Conservation (phyloP, 768 basidiomycete genomes). For the Daedaleopsis sinensis region DNA sequence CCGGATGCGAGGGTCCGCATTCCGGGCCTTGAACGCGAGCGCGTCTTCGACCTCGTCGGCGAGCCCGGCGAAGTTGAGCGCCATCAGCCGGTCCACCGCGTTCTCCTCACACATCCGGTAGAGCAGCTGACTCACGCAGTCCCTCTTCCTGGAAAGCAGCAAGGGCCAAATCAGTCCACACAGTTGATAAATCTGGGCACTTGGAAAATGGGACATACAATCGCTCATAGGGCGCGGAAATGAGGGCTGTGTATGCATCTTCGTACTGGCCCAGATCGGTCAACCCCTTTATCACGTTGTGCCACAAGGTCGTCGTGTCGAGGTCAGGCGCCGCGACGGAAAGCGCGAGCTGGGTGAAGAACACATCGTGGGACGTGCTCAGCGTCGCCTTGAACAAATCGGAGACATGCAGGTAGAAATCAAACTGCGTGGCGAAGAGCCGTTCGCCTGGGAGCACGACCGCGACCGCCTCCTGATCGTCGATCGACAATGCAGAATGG, state of each 20-base stretch:
- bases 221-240: conserved; percentile 72
- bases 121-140: conserved; percentile 80
- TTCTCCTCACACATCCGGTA: conserved; percentile 93
- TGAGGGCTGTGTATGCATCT: conserved; percentile 83
- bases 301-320: conserved; percentile 77
- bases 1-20: conserved; percentile 82
- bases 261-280: conserved; percentile 78
- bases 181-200: background rate
- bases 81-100: conserved; percentile 75
- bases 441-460: conserved; percentile 62
- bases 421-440: conserved; percentile 61
- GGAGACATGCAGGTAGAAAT: conserved; percentile 79
- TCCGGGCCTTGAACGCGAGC: conserved; percentile 90
- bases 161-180: background rate
- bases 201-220: conserved; percentile 56
- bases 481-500: conserved; percentile 52
- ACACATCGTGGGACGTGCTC: conserved; percentile 62
- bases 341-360: conserved; percentile 80
- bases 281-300: conserved; percentile 72
- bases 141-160: conserved; percentile 62
- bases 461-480: conserved; percentile 66
- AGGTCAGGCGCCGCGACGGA: conserved; percentile 58
- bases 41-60: conserved; percentile 86
- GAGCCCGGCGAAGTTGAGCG: conserved; percentile 84
- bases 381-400: conserved; percentile 68